Conservation (phyloP, 306 rosid genomes). For the Rosa multiflora region DNA sequence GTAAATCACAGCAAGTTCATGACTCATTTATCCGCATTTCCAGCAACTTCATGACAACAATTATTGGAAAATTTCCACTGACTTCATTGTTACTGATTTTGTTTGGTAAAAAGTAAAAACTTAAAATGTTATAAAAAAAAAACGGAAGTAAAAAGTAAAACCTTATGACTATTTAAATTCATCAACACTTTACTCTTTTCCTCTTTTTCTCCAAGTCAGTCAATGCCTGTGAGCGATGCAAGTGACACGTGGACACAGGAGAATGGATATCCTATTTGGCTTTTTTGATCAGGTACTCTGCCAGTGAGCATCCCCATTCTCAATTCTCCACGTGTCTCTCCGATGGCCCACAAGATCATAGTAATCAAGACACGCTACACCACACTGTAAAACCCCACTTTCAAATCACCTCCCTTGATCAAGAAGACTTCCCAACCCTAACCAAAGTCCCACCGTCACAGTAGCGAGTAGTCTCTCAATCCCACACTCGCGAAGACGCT, state of each 20-base stretch:
- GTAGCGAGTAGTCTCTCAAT: neutral
- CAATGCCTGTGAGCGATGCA: neutral
- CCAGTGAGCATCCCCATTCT: neutral
- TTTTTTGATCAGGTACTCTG: neutral
- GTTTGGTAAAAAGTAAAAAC: too few relatives aligned
- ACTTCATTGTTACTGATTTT: neutral
- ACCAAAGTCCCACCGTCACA: neutral
- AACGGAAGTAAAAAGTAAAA: too few relatives aligned
- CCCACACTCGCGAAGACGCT: neutral
- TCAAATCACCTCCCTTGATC: neutral
- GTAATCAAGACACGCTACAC: neutral
- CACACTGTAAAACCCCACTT: neutral
- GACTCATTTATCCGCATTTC: neutral
- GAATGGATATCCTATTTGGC: slow-evolving; percentile 1
- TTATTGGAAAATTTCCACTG: too few relatives aligned
- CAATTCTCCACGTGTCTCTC: neutral
- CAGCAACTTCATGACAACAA: too few relatives aligned
- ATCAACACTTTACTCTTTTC: neutral
- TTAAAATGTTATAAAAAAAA: too few relatives aligned
- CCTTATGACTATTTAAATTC: neutral
- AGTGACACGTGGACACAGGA: neutral
- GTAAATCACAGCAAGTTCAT: neutral
- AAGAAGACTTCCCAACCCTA: neutral
- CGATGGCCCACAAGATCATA: neutral
- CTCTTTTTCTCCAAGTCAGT: neutral